Evolutionary conservation across 1,139 yeast species (phyloP).

Genomic region (Suhomyces panamericanus): DNA sequence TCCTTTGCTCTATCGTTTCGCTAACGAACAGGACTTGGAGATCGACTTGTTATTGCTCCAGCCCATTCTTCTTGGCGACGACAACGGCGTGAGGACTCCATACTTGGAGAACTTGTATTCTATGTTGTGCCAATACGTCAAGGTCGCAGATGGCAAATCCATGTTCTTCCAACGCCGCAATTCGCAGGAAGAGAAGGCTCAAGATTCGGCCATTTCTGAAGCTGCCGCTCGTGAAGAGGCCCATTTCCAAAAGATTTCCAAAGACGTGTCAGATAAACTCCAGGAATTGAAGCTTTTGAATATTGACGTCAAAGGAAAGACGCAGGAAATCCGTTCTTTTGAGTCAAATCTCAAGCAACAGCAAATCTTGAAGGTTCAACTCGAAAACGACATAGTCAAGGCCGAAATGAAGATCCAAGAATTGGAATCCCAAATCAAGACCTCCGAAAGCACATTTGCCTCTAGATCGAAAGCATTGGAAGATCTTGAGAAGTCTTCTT

Average conservation of each 20-base stretch:
- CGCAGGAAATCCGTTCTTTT: constrained; percentile 22
- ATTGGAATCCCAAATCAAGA: constrained; percentile 11
- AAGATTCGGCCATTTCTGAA: constrained; percentile 19
- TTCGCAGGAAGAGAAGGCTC: background rate
- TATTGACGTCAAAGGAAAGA: constrained; percentile 23
- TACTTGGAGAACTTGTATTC: constrained; percentile 86
- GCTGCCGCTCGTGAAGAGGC: background rate
- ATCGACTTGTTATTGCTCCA: constrained; percentile 76
- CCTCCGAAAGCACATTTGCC: constrained; percentile 1
- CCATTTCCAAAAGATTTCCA: constrained; percentile 2
- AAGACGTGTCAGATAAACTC: constrained; percentile 15
- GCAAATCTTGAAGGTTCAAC: constrained; percentile 19
- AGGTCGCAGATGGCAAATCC: constrained; percentile 44
- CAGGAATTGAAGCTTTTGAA: constrained; percentile 22
- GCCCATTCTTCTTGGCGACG: constrained; percentile 86
- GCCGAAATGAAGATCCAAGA: constrained; percentile 18
- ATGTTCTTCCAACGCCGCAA: constrained; percentile 29
- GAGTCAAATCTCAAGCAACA: constrained; percentile 26
- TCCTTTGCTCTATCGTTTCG: constrained; percentile 59
- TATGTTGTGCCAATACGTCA: constrained; percentile 65
- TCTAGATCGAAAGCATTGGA: constrained; percentile 3
- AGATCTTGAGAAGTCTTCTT: background rate
- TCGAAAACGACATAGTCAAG: constrained; percentile 22
- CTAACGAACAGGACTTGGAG: constrained; percentile 54
- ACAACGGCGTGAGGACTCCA: constrained; percentile 80